Conservation (phyloP, 2,329 filamentous ascomycete species). For the Alternaria ventricosa region DNA sequence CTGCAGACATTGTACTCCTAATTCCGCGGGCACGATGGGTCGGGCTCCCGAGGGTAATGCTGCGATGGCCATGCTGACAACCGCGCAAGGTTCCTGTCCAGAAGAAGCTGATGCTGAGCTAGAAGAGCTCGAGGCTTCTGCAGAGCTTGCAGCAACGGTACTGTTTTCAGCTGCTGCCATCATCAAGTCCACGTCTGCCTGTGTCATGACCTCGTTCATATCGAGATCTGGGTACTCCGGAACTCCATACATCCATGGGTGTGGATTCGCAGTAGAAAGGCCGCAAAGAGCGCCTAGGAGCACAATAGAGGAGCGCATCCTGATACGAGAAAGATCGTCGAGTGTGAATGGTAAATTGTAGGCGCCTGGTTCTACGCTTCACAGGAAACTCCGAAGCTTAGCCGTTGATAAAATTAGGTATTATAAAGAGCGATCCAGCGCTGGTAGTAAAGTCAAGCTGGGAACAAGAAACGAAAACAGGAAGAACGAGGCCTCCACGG, state of each 20-base stretch:
- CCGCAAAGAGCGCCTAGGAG: conserved; percentile 29
- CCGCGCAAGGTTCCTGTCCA: conserved; percentile 42
- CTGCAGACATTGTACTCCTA: conserved; percentile 43
- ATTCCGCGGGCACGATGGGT: conserved; percentile 43
- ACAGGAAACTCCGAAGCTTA: background rate
- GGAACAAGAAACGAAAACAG: background rate
- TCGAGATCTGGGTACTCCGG: conserved; percentile 36
- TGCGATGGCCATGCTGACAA: conserved; percentile 35
- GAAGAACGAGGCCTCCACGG: background rate
- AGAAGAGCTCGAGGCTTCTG: conserved; percentile 20
- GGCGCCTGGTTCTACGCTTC: background rate
- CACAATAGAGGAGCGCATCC: conserved; percentile 29
- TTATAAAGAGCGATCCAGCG: conserved; percentile 31
- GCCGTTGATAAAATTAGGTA: conserved; percentile 8
- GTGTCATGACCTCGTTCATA: conserved; percentile 34
- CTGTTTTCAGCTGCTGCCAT: conserved; percentile 24
- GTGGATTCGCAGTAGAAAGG: conserved; percentile 27
- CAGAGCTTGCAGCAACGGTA: conserved; percentile 17
- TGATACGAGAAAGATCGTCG: background rate
- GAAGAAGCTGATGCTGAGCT: conserved; percentile 19
- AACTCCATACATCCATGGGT: conserved; percentile 45
- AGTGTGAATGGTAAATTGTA: background rate
- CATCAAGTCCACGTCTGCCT: conserved; percentile 27
- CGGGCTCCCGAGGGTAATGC: conserved; percentile 34
- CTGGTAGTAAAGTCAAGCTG: conserved; percentile 2